Conservation (phyloP, 2,329 filamentous ascomycete species). For the Xylaria arbuscula region DNA sequence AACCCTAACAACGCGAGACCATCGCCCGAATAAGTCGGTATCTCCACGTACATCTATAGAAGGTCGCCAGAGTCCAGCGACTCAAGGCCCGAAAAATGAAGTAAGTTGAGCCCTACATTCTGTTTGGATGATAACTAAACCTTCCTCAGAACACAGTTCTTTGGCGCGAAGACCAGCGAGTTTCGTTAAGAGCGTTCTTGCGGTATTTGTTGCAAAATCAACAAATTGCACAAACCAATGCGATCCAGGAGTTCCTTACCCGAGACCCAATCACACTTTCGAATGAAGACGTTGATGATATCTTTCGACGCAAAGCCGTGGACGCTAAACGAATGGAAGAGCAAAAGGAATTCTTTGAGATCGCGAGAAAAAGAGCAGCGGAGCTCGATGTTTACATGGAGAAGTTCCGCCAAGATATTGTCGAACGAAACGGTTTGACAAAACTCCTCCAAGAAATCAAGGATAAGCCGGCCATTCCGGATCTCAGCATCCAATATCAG, state of each 20-base stretch:
- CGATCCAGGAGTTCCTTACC: slow-evolving; percentile 86
- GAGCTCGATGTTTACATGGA: slow-evolving; percentile 99
- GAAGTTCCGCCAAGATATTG: slow-evolving; percentile 76
- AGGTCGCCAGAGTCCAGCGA: slow-evolving; percentile 49
- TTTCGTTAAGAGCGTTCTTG: slow-evolving; percentile 92
- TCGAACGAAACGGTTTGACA: slow-evolving; percentile 84
- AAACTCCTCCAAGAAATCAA: slow-evolving; percentile 94
- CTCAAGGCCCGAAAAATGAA: slow-evolving; percentile 48
- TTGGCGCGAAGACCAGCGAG: slow-evolving; percentile 88
- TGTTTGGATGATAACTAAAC: slow-evolving; percentile 49
- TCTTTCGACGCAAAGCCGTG: slow-evolving; percentile 80
- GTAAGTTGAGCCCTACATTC: slow-evolving; percentile 34
- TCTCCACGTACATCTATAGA: slow-evolving; percentile 62
- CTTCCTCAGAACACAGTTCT: slow-evolving; percentile 65
- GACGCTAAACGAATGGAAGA: slow-evolving; percentile 92
- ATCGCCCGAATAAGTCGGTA: slow-evolving; percentile 54
- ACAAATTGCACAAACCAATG: slow-evolving; percentile 82
- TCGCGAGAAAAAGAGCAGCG: slow-evolving; percentile 87
- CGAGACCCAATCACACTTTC: slow-evolving; percentile 76
- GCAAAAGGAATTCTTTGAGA: slow-evolving; percentile 94
- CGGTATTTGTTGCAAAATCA: slow-evolving; percentile 85
- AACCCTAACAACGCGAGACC: slow-evolving; percentile 58
- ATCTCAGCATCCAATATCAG: slow-evolving; percentile 93
- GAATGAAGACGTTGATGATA: slow-evolving; percentile 86
- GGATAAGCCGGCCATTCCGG: slow-evolving; percentile 85